Evolutionary conservation across 371 early-diverging fungal species (phyloP).

Genomic region (Chytridiales sp.): DNA sequence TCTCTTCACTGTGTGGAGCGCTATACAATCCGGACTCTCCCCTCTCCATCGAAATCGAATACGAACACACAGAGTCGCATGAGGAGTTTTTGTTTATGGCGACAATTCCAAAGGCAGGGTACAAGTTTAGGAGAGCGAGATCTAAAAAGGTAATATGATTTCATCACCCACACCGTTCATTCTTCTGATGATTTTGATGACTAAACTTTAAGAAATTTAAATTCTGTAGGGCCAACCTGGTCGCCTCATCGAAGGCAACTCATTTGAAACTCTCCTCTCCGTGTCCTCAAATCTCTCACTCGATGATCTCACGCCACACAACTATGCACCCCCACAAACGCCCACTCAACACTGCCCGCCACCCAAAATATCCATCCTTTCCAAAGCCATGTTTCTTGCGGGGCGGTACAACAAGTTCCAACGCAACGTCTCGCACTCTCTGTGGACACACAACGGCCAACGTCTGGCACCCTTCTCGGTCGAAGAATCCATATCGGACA

Average conservation of each 20-base stretch:
- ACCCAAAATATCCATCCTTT: conserved; percentile 12
- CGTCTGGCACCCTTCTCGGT: conserved; percentile 75
- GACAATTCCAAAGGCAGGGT: conserved; percentile 51
- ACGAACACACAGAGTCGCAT: conserved; percentile 59
- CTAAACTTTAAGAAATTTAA: too few species aligned
- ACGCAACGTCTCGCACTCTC: conserved; percentile 85
- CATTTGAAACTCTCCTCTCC: conserved; percentile 53
- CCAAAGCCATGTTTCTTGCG: conserved; percentile 31
- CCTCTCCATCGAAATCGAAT: conserved; percentile 58
- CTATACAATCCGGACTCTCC: conserved; percentile 35
- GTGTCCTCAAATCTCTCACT: conserved; percentile 55
- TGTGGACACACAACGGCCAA: conserved; percentile 73
- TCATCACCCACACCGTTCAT: too few species aligned
- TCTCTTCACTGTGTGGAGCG: conserved; percentile 17
- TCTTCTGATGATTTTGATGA: too few species aligned
- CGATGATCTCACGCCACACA: conserved; percentile 31
- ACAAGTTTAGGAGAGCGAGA: too few species aligned
- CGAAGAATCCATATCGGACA: conserved; percentile 71
- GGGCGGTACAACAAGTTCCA: conserved; percentile 86
- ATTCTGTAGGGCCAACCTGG: too few species aligned
- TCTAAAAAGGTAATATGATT: conserved; percentile 31
- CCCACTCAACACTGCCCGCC: not conserved
- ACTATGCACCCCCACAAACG: not conserved
- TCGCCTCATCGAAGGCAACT: conserved; percentile 53
- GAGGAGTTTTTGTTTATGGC: conserved; percentile 67